A percentile compares a stretch with the other conserved stretches of the same genome.
Conservation (phyloP, 225 moss, liverwort and hornwort genomes). For the Asterella californica region DNA sequence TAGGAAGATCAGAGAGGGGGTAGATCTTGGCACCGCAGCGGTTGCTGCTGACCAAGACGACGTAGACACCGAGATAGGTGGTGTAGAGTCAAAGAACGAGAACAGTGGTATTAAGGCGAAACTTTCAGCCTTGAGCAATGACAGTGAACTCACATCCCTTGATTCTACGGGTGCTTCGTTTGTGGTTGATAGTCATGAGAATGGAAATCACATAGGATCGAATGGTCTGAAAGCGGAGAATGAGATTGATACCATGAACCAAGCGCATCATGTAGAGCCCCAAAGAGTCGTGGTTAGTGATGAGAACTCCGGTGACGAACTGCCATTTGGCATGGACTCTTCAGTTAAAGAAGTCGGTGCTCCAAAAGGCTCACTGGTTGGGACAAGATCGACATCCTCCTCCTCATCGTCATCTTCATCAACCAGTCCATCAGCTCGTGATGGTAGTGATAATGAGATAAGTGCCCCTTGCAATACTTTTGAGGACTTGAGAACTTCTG, state of each 20-base stretch:
- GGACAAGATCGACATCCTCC: background rate
- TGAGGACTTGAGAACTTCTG: background rate
- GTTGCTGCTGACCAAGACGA: background rate
- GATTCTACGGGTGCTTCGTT: background rate
- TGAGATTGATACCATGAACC: background rate
- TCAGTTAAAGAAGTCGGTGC: background rate
- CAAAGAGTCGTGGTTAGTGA: background rate
- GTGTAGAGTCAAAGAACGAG: background rate
- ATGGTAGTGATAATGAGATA: background rate
- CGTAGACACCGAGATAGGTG: background rate
- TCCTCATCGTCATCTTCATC: slow-evolving; percentile 2
- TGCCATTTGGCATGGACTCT: background rate
- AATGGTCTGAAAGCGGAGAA: background rate
- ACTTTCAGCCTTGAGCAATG: background rate
- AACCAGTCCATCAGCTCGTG: background rate
- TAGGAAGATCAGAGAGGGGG: no score
- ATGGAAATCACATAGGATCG: background rate
- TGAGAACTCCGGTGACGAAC: background rate
- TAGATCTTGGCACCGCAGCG: background rate
- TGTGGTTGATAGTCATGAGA: no score
- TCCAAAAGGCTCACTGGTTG: background rate
- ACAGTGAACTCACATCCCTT: background rate
- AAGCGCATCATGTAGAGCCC: background rate
- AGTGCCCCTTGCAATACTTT: background rate
- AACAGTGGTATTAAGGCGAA: background rate